Conservation (phyloP, 768 basidiomycete genomes). For the Sarcomyxa edulis region DNA sequence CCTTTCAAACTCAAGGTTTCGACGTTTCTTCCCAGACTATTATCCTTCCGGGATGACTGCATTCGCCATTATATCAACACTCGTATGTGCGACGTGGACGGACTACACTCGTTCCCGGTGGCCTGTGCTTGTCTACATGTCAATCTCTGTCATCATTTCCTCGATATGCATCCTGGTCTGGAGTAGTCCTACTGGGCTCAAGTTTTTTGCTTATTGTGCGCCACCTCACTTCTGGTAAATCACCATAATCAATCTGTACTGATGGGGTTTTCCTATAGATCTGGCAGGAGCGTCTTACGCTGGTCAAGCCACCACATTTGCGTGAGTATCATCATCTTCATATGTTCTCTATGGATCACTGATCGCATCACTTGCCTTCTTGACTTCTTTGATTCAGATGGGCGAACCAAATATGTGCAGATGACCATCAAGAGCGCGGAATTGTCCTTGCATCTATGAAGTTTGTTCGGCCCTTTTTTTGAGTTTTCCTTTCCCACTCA, state of each 20-base stretch:
- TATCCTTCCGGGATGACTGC: conserved; percentile 65
- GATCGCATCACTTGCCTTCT: conserved; percentile 2
- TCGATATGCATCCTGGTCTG: conserved; percentile 58
- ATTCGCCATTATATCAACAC: conserved; percentile 57
- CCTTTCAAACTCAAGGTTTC: conserved; percentile 12
- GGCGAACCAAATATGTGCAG: conserved; percentile 75
- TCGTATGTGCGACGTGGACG: conserved; percentile 60
- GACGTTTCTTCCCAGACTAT: too few relatives aligned
- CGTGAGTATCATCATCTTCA: conserved; percentile 41
- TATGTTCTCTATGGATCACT: neutral
- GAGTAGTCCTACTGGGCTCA: conserved; percentile 53
- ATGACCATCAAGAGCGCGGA: conserved; percentile 65
- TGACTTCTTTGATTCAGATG: conserved; percentile 37
- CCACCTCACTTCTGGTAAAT: too few relatives aligned
- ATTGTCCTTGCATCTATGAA: conserved; percentile 78
- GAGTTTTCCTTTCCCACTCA: neutral
- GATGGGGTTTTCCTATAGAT: conserved; percentile 25
- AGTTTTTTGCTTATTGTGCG: conserved; percentile 73
- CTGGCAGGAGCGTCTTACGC: conserved; percentile 64
- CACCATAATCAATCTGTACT: neutral
- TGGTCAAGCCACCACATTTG: conserved; percentile 74
- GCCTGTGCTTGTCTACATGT: conserved; percentile 65
- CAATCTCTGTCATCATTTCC: conserved; percentile 44
- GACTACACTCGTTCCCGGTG: conserved; percentile 53
- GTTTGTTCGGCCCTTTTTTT: conserved; percentile 22